Evolutionary conservation across 768 basidiomycete genomes (phyloP).

Genomic region (Xerocomus brunneocitrinus): DNA sequence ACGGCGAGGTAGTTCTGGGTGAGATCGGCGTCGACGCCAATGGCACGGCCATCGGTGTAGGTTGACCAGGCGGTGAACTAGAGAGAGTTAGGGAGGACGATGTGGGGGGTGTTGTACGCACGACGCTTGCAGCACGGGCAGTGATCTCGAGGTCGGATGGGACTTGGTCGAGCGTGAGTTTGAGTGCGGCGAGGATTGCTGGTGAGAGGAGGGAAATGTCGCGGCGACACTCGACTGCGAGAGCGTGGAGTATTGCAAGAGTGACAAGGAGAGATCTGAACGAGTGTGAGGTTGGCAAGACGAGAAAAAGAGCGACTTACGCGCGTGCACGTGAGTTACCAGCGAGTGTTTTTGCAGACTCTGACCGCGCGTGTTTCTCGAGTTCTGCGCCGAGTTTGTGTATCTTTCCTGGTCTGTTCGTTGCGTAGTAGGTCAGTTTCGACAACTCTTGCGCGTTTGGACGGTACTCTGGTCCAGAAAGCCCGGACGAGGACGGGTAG

Average conservation of each 20-base stretch:
- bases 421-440: slow-evolving; percentile 79
- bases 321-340: slow-evolving; percentile 78
- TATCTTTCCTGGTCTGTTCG: slow-evolving; percentile 77
- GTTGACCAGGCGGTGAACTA: slow-evolving; percentile 92
- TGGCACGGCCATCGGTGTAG: slow-evolving; percentile 80
- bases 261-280: slow-evolving; percentile 75
- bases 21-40: slow-evolving; percentile 69
- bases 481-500: slow-evolving; percentile 74
- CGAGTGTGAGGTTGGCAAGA: background rate
- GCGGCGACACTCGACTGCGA: slow-evolving; percentile 82
- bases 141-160: slow-evolving; percentile 69
- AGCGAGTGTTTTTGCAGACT: slow-evolving; percentile 58
- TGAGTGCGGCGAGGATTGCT: slow-evolving; percentile 62
- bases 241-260: slow-evolving; percentile 72
- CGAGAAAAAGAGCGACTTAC: slow-evolving; percentile 40
- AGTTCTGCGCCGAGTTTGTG: slow-evolving; percentile 72
- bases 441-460: slow-evolving; percentile 86
- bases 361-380: slow-evolving; percentile 64
- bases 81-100: background rate
- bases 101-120: slow-evolving; percentile 35
- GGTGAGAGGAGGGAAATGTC: slow-evolving; percentile 75
- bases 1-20: slow-evolving; percentile 68
- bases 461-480: slow-evolving; percentile 65
- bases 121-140: slow-evolving; percentile 75
- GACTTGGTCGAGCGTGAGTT: slow-evolving; percentile 49